Conservation (phyloP, 257 asterid species). For the Nicotiana benthamiana region DNA sequence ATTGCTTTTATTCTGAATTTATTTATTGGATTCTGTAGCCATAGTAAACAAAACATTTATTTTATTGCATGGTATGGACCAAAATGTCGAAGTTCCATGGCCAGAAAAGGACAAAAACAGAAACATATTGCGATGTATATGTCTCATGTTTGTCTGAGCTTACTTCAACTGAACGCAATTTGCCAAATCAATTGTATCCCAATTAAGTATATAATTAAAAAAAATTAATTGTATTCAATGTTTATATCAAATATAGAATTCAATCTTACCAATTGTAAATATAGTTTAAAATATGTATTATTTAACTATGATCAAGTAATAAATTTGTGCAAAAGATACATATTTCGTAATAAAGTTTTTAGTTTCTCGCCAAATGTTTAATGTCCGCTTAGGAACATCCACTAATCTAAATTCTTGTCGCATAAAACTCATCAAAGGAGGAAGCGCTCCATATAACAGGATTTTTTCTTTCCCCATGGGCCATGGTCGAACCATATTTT, state of each 20-base stretch:
- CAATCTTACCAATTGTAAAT: background rate
- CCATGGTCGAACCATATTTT: too few species aligned
- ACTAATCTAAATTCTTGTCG: too few species aligned
- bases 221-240: background rate
- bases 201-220: background rate
- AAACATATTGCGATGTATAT: slow-evolving; percentile 2
- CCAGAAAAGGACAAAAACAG: background rate
- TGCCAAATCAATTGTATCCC: background rate
- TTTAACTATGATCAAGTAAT: too few species aligned
- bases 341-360: too few species aligned
- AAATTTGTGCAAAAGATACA: too few species aligned
- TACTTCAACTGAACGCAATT: background rate
- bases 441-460: too few species aligned
- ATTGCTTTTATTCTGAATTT: background rate
- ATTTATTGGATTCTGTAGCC: background rate
- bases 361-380: too few species aligned
- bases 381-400: too few species aligned
- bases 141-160: background rate
- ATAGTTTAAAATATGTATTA: background rate
- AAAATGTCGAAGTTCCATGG: background rate
- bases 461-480: too few species aligned
- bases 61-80: background rate
- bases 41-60: background rate
- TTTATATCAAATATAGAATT: background rate
- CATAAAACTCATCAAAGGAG: too few species aligned